Evolutionary conservation across 352 stramenopile species (phyloP), one percentile per base, ranked within the genome.

Genomic region (Pythium sp.): DNA sequence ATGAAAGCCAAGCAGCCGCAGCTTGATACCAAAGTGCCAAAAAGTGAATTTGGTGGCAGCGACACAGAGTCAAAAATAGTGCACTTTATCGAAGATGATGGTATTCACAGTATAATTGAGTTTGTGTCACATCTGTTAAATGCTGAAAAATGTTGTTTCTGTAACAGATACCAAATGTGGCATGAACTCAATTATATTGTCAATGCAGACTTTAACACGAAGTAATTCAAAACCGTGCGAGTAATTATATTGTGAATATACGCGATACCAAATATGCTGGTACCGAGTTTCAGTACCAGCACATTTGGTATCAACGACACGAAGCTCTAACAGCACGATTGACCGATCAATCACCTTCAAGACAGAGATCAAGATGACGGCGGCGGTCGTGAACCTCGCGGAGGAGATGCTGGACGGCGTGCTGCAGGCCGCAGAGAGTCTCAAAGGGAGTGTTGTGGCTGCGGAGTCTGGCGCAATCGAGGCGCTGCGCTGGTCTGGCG

Each of bases 391-490:
- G 64, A 82, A 83, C 75, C 68, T 92, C 38, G 74, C 74, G 1
- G 84, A 91, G 62, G 82, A 92, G 68, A 65, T 89, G 58, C 51
- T 91, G 56, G 63, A 64, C 43, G 75, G 77, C 63, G 81, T 92
- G 24, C 66, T 90, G 58, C 74, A 87, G 51, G 73, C 78, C 43
- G 78, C 82, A 0, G 82, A 92, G 70, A 71, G 80, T 34, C 78
- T 94, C 14, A 74, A 81, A 28, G 75, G 77, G 34, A 72, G 71
- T 22, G 63, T 89, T 0, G 34, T 94, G 22, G 81, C 75, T 0
- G 82, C 80, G 7, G 86, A 94, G 47, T 72, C 68, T 4, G 81
- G 86, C 4, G 73, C 79, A n/a, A 22, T 89, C 15, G 86, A 94
- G 72, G 72, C 73, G 46, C 75, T 94, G 32, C 83, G 84, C 51